Base-by-base conservation (phyloP, 2,329 filamentous ascomycete genomes). In the Colletotrichum gigasporum region DNA sequence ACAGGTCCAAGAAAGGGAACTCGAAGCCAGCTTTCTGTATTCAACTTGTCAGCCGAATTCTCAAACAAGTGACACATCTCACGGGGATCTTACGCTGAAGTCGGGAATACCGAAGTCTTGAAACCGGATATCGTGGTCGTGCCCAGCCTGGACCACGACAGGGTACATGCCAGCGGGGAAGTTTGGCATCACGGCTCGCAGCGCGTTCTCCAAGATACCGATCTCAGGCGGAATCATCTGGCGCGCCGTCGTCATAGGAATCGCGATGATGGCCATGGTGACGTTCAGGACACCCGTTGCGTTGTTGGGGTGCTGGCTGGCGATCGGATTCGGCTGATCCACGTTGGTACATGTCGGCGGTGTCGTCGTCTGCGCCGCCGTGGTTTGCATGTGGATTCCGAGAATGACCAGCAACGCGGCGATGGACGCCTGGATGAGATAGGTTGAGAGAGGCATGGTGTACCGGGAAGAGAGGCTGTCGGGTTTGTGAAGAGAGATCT, bases 1-100 rank as follows among this genome's bases (percentile, higher is more conserved):
- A 74, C 5, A 85, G 69, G 69, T 87, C 85, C 35, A 87, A 63
- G 70, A 87, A 88, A 0, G 85, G 85, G 61, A 86, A 87, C 67
- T 84, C 81, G 64, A 85, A 80, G 8, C 81, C 79, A 16, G 81
- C 74, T 35, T 81, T 82, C 84, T 86, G 55, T n/a, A 26, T 2
- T 16, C 11, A 2, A 28, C 3, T 5, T 12, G 5, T 52, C 3
- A 59, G 45, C 28, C 9, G 9, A 20, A 4, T 34, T 20, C 22
- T 8, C 12, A 10, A 3, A 7, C 20, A 26, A 9, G 14, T 2
- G 68, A 26, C 74, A 58, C 71, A 69, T 57, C 55, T 6, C n/a
- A 39, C 2, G 16, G 6, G 26, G 18, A 2, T 69, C 82, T 69
- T 73, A 85, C 82, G 22, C 80, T 77, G 51, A 86, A 86, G 69